Evolutionary conservation across 1,284 basidiomycete genomes (phyloP).

Genomic region (Xerocomus amazonicus): DNA sequence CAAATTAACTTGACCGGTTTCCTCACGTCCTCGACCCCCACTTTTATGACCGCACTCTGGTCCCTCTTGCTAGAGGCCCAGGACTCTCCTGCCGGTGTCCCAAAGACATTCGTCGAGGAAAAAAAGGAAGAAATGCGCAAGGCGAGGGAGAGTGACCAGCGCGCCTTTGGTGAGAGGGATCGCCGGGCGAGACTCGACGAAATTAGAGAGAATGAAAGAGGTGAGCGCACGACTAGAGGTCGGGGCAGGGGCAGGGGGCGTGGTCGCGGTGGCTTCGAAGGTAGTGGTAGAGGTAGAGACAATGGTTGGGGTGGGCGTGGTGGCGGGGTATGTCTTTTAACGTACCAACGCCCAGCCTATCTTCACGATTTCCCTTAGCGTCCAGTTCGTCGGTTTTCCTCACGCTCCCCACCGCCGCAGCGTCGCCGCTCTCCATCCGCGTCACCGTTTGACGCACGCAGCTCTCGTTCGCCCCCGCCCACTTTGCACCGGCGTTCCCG

Average conservation of each 20-base stretch:
- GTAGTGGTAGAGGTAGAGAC: slow-evolving; percentile 39
- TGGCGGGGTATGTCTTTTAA: slow-evolving; percentile 39
- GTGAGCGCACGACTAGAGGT: slow-evolving; percentile 45
- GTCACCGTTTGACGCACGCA: slow-evolving; percentile 34
- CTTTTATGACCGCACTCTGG: slow-evolving; percentile 91
- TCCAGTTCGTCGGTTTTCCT: slow-evolving; percentile 34
- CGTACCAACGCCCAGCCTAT: slow-evolving; percentile 1
- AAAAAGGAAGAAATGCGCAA: slow-evolving; percentile 92
- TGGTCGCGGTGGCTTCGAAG: slow-evolving; percentile 41
- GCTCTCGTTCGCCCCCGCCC: slow-evolving; percentile 45
- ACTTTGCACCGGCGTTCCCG: slow-evolving; percentile 34
- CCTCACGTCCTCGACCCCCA: slow-evolving; percentile 73
- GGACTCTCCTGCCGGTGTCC: slow-evolving; percentile 84
- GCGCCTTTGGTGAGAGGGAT: slow-evolving; percentile 68
- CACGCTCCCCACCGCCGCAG: slow-evolving; percentile 37
- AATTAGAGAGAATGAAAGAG: slow-evolving; percentile 53
- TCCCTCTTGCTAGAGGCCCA: slow-evolving; percentile 88
- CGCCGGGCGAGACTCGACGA: slow-evolving; percentile 67
- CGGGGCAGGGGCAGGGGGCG: slow-evolving; percentile 45
- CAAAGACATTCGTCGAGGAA: slow-evolving; percentile 89
- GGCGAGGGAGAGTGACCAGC: slow-evolving; percentile 67
- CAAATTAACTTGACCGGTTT: slow-evolving; percentile 94
- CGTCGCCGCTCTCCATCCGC: slow-evolving; percentile 33
- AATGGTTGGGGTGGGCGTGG: slow-evolving; percentile 38
- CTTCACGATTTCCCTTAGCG: slow-evolving; percentile 32